Evolutionary conservation across 2,329 filamentous ascomycete genomes (phyloP), one percentile per base, ranked within the genome.

Genomic region (Phaeoacremonium minimum): DNA sequence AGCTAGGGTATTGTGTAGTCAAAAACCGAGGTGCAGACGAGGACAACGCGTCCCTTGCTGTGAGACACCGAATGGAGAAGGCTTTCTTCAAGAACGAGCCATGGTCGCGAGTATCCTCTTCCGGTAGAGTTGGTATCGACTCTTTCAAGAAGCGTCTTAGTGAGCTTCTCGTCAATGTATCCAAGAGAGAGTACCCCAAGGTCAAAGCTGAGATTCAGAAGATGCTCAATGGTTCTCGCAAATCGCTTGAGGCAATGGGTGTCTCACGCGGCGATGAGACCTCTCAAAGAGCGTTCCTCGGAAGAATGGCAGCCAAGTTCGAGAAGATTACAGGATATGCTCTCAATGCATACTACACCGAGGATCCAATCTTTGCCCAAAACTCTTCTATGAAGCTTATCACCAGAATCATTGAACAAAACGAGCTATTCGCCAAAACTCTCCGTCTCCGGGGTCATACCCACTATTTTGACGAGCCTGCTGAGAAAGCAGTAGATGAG

Each of bases 1-100:
- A 58, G 2, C 57, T 76, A 0, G 71, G 71, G 0, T 75, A 73
- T 35, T 72, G 58, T 14, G 48, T 74, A 0, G 64, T 76, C 33
- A 63, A 65, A 35, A 75, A 73, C 18, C 63, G 69, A 0, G 52
- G 69, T 8, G 61, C 65, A 0, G 67, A 71, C 12, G 66, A 72
- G 5, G 44, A 31, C 0, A 37, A 47, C 1, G 58, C 60, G 1
- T 55, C 49, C 0, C 37, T 63, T 0, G 38, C 48, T 1, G 43
- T 62, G 1, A 58, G 66, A 0, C 46, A 57, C 6, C 32, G 20
- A 0, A 38, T 49, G 0, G 69, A 72, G 40, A 48, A 37, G 2
- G 34, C 19, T 1, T 69, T 73, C 38, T 71, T 71, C 31, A 14
- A 36, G 0, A 12, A 50, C 0, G 32, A 43, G 0, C 61, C 61